phyloP scores from a whole-genome alignment of 495 filamentous ascomycete genomes.

The Tuber umbilicatum region DNA sequence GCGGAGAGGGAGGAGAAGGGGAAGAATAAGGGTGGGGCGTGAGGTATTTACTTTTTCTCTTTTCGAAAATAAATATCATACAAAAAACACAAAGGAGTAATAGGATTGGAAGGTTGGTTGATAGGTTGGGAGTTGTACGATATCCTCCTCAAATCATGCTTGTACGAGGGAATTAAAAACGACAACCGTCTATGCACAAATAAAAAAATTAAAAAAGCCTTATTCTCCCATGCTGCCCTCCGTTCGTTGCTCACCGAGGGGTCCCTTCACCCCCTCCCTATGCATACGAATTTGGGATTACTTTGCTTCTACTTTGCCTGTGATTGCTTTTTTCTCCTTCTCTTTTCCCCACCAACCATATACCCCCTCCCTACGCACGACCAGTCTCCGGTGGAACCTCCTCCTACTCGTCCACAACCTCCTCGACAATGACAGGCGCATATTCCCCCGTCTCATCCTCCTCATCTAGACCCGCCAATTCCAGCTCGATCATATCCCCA shows the following conservation, averaged over 20 bases:
- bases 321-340: not conserved
- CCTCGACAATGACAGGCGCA: slow-evolving; percentile 72
- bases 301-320: not conserved
- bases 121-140: not conserved
- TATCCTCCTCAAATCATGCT: not conserved
- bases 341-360: not conserved
- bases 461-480: slow-evolving; percentile 65
- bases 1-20: slow-evolving; percentile 25
- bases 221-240: not conserved
- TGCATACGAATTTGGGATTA: not conserved
- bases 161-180: not conserved
- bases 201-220: not conserved
- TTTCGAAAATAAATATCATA: not conserved
- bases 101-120: not conserved
- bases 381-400: not conserved
- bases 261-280: not conserved
- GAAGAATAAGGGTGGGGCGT: slow-evolving; percentile 23
- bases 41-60: slow-evolving; percentile 1
- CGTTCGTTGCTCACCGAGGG: not conserved
- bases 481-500: slow-evolving; percentile 71
- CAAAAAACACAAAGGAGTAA: not conserved
- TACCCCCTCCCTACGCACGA: not conserved
- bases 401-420: slow-evolving; percentile 51
- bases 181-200: not conserved
- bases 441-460: slow-evolving; percentile 84